phyloP scores from a whole-genome alignment of 306 rosid genomes.

The Pyrus communis region DNA sequence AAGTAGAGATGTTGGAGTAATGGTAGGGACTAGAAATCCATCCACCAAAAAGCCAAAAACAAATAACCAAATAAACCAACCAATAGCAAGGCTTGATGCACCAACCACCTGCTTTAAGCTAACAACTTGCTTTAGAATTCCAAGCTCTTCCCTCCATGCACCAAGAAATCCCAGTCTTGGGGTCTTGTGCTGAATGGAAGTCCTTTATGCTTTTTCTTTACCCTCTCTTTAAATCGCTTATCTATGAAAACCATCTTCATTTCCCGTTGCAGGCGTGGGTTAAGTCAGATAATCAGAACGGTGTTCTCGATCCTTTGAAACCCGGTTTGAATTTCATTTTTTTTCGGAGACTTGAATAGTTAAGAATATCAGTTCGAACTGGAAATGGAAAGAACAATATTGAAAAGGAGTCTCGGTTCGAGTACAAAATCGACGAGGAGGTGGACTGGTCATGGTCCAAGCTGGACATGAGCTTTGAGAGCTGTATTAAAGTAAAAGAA shows the following conservation, averaged over 20 bases:
- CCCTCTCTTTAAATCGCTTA: slow-evolving; percentile 30
- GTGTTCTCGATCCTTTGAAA: no score
- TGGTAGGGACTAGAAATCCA: slow-evolving; percentile 35
- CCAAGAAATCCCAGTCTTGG: slow-evolving; percentile 33
- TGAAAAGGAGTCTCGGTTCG: not conserved
- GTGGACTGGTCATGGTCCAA: slow-evolving; percentile 31
- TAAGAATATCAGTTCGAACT: not conserved
- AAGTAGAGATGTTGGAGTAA: slow-evolving; percentile 42
- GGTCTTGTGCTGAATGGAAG: slow-evolving; percentile 59
- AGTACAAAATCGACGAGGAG: not conserved
- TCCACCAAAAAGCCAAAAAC: not conserved
- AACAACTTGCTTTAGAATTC: slow-evolving; percentile 51
- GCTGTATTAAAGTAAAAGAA: slow-evolving; percentile 36
- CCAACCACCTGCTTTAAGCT: slow-evolving; percentile 18
- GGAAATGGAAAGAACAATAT: not conserved
- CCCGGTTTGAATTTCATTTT: not conserved
- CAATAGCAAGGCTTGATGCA: slow-evolving; percentile 32
- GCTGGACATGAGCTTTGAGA: slow-evolving; percentile 12
- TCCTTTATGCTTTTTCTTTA: slow-evolving; percentile 61
- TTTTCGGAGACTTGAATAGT: not conserved
- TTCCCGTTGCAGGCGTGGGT: not conserved
- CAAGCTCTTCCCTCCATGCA: slow-evolving; percentile 59
- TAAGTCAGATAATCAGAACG: not conserved
- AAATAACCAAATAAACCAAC: slow-evolving; percentile 17
- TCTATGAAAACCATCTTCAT: slow-evolving; percentile 35